Evolutionary conservation across 164 flowering plant genomes (phyloP).

Genomic region (Kingdonia uniflora): DNA sequence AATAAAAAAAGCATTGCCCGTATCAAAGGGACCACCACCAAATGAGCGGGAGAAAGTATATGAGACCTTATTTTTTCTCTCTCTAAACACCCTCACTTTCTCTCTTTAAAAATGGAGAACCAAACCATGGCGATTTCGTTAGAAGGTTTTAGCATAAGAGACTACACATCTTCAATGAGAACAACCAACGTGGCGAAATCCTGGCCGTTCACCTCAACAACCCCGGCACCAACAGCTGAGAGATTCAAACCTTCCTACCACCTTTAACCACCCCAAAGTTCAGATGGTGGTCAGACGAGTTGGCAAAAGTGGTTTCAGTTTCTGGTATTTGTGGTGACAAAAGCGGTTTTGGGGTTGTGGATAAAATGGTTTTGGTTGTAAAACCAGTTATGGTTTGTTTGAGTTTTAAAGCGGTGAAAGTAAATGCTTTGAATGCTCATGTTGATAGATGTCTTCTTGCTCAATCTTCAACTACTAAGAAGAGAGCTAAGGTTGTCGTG

Average conservation of each 20-base stretch:
- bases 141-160: constrained; percentile 38
- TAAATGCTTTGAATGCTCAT: constrained; percentile 30
- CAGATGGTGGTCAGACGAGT: constrained; percentile 51
- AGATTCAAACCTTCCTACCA: constrained; percentile 24
- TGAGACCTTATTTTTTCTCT: too few relatives aligned
- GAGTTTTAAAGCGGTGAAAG: constrained; percentile 23
- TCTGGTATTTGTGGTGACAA: not conserved
- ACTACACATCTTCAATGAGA: constrained; percentile 45
- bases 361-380: not conserved
- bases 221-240: constrained; percentile 4
- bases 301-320: constrained; percentile 3
- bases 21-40: too few relatives aligned
- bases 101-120: too few relatives aligned
- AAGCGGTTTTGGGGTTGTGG: constrained; percentile 1
- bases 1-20: too few relatives aligned
- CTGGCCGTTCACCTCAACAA: constrained; percentile 43
- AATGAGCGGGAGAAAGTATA: too few relatives aligned
- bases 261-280: constrained; percentile 35
- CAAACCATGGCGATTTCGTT: constrained; percentile 30
- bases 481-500: not conserved
- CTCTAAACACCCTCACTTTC: too few relatives aligned
- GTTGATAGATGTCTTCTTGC: constrained; percentile 23
- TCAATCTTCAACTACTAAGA: constrained; percentile 2
- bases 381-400: constrained; percentile 23
- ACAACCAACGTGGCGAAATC: constrained; percentile 32